phyloP scores from a whole-genome alignment of 2,329 filamentous ascomycete genomes.

The Colletotrichum sp. region DNA sequence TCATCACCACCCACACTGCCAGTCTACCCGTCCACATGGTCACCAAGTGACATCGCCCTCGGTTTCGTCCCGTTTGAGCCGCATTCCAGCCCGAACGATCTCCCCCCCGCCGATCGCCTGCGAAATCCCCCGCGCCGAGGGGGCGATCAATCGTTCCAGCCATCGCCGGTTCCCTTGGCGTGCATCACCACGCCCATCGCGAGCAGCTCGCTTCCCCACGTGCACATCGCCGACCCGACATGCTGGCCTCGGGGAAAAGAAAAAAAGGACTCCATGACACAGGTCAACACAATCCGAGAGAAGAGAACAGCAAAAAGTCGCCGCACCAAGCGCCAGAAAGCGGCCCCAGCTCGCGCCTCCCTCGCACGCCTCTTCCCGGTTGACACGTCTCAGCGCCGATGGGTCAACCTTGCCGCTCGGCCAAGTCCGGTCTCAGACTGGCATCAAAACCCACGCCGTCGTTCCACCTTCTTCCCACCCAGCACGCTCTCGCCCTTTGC shows the following conservation, averaged over 20 bases:
- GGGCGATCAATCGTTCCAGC: not conserved
- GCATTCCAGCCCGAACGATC: not conserved
- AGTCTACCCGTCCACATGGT: not conserved
- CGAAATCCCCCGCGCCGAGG: not conserved
- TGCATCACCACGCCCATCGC: not conserved
- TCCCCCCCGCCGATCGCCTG: not conserved
- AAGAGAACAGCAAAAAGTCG: not conserved
- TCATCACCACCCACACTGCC: not conserved
- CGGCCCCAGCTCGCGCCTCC: not conserved
- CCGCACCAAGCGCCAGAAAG: not conserved
- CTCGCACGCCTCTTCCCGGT: not conserved
- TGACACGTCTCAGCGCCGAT: not conserved
- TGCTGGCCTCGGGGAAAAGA: not conserved
- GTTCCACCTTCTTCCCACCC: not conserved
- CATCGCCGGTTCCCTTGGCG: not conserved
- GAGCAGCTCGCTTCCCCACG: not conserved
- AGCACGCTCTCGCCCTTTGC: not conserved
- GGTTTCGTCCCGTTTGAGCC: not conserved
- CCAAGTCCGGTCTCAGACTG: not conserved
- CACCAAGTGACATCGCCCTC: not conserved
- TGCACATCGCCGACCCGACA: not conserved
- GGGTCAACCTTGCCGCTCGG: not conserved
- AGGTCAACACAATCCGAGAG: not conserved
- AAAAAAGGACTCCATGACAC: not conserved
- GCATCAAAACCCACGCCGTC: not conserved